Evolutionary conservation across 106 monocot species (phyloP).

Genomic region (Hemerocallis citrina): DNA sequence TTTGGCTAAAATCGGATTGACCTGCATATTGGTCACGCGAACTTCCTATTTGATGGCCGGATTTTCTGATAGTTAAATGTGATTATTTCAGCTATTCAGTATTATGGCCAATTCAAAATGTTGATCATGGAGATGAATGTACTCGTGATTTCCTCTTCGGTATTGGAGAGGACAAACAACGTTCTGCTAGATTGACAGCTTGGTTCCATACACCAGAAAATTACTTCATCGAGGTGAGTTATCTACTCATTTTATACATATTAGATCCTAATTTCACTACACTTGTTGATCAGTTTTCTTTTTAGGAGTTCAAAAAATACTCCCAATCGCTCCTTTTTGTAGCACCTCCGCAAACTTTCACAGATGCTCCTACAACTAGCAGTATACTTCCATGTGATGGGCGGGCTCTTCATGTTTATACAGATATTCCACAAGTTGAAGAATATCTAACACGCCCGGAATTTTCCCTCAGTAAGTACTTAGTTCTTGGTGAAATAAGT

Average conservation of each 20-base stretch:
- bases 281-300: neutral
- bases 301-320: constrained; percentile 67
- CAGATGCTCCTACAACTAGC: constrained; percentile 11
- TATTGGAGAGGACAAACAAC: constrained; percentile 85
- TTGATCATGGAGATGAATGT: constrained; percentile 75
- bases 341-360: constrained; percentile 7
- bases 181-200: constrained; percentile 92
- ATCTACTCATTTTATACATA: neutral
- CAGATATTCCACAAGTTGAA: constrained; percentile 87
- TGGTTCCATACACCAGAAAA: constrained; percentile 96
- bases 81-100: constrained; percentile 72
- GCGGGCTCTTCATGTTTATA: constrained; percentile 53
- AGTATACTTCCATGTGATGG: constrained; percentile 55
- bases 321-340: constrained; percentile 30
- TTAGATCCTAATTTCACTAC: neutral
- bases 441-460: constrained; percentile 69
- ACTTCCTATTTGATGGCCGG: too few relatives aligned
- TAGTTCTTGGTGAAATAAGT: neutral
- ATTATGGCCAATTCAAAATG: constrained; percentile 70
- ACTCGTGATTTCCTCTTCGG: constrained; percentile 93
- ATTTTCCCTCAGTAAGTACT: constrained; percentile 70
- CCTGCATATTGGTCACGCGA: too few relatives aligned
- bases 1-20: too few relatives aligned
- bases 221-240: constrained; percentile 80
- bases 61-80: too few relatives aligned